A percentile compares a stretch with the other conserved stretches of the same genome.
phyloP scores from a whole-genome alignment of 768 basidiomycete species.

The Lentinula lateritia region DNA sequence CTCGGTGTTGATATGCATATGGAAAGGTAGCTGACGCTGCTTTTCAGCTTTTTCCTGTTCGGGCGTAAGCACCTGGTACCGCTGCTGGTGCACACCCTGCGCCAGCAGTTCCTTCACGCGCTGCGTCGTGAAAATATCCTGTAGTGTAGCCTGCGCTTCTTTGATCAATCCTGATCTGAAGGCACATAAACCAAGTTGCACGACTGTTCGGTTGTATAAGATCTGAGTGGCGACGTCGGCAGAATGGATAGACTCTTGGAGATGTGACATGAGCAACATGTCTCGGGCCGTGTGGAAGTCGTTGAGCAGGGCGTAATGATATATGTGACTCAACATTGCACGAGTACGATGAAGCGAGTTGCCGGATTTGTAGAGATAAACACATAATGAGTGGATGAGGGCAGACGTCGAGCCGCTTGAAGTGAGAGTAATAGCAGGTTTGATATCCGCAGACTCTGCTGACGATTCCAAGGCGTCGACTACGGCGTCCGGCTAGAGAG shows the following conservation, averaged over 20 bases:
- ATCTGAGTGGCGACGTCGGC: conserved; percentile 98
- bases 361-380: conserved; percentile 88
- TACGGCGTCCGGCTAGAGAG: conserved; percentile 80
- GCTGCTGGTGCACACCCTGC: conserved; percentile 91
- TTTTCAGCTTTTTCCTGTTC: conserved; percentile 98
- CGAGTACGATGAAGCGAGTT: conserved; percentile 91
- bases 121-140: conserved; percentile 95
- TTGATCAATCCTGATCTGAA: conserved; percentile 94
- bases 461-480: conserved; percentile 83
- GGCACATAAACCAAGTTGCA: conserved; percentile 94
- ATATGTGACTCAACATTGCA: conserved; percentile 97
- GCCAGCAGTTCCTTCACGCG: conserved; percentile 96
- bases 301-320: conserved; percentile 94
- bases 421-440: conserved; percentile 57
- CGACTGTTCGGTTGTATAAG: conserved; percentile 94
- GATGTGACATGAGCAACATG: conserved; percentile 97
- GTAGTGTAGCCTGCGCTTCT: conserved; percentile 87
- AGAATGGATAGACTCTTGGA: conserved; percentile 94
- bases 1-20: conserved; percentile 99
- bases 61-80: conserved; percentile 80
- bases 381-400: conserved; percentile 87
- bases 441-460: conserved; percentile 50
- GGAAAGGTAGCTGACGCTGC: conserved; percentile 94
- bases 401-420: conserved; percentile 53
- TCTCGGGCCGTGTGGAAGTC: conserved; percentile 96